Evolutionary conservation across 2,329 filamentous ascomycete species (phyloP).

Genomic region (Xylariaceae sp.): DNA sequence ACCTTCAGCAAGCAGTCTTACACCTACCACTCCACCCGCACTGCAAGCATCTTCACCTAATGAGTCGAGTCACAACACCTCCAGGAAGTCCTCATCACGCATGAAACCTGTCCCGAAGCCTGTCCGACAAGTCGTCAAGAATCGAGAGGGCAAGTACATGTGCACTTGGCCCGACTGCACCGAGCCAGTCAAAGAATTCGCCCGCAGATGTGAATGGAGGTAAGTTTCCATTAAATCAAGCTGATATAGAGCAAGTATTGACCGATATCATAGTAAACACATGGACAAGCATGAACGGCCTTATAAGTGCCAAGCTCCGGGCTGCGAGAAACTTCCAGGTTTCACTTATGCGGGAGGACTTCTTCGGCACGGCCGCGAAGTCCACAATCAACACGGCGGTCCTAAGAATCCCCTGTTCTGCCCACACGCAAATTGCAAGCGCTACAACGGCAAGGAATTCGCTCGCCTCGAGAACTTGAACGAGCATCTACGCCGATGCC

Average conservation of each 20-base stretch:
- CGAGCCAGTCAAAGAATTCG: constrained; percentile 60
- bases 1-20: constrained; percentile 12
- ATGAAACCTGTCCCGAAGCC: constrained; percentile 58
- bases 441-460: constrained; percentile 81
- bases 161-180: constrained; percentile 71
- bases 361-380: constrained; percentile 85
- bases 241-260: constrained; percentile 4
- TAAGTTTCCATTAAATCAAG: constrained; percentile 47
- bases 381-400: constrained; percentile 85
- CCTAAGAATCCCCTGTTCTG: constrained; percentile 86
- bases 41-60: constrained; percentile 6
- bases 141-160: constrained; percentile 70
- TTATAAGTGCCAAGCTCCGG: constrained; percentile 79
- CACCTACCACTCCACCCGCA: constrained; percentile 18
- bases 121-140: constrained; percentile 57
- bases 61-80: not conserved
- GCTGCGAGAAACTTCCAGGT: constrained; percentile 86
- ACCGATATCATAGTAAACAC: constrained; percentile 67
- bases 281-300: constrained; percentile 98
- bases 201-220: constrained; percentile 91
- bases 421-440: constrained; percentile 82
- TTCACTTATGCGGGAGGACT: constrained; percentile 95
- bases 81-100: constrained; percentile 30
- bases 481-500: constrained; percentile 89
- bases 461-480: constrained; percentile 91